phyloP scores from a whole-genome alignment of 2,329 filamentous ascomycete species.

The Xylariales sp. region DNA sequence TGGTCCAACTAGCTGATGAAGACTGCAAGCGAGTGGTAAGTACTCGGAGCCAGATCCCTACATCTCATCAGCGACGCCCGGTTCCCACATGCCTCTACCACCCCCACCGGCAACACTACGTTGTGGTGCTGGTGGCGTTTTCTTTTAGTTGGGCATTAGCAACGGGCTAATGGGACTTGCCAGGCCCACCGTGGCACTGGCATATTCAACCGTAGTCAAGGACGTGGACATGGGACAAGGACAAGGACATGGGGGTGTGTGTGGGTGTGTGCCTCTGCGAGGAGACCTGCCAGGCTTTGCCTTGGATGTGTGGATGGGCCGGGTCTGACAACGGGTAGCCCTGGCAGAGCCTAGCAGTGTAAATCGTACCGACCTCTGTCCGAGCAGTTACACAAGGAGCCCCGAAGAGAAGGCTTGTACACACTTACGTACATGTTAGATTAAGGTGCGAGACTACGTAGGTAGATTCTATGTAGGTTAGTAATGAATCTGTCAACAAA shows the following conservation, averaged over 20 bases:
- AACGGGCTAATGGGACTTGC: conserved; percentile 17
- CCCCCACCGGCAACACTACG: conserved; percentile 19
- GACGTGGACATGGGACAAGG: conserved; percentile 31
- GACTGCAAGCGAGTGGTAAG: conserved; percentile 4
- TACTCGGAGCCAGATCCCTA: not conserved
- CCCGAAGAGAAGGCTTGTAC: conserved; percentile 1
- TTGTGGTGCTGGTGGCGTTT: conserved; percentile 21
- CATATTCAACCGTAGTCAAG: conserved; percentile 16
- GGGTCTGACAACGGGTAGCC: conserved; percentile 14
- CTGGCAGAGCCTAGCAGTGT: too few species aligned
- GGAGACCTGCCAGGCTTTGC: too few species aligned
- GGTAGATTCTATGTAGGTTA: too few species aligned
- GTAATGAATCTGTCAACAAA: too few species aligned
- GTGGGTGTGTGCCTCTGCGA: too few species aligned
- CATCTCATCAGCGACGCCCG: too few species aligned
- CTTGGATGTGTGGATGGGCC: too few species aligned
- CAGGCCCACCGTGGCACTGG: conserved; percentile 18
- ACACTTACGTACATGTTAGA: too few species aligned
- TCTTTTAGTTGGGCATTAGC: conserved; percentile 11
- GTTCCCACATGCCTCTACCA: conserved; percentile 14
- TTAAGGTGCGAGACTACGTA: too few species aligned
- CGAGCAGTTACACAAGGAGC: too few species aligned
- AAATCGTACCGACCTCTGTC: too few species aligned
- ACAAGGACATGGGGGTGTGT: too few species aligned
- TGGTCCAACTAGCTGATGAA: conserved; percentile 13